These are phyloP conservation scores for Graphilbum ipis-grandicollis DNA, from an alignment of 2,329 filamentous ascomycete species.

Conservation along the genomic window DNA sequence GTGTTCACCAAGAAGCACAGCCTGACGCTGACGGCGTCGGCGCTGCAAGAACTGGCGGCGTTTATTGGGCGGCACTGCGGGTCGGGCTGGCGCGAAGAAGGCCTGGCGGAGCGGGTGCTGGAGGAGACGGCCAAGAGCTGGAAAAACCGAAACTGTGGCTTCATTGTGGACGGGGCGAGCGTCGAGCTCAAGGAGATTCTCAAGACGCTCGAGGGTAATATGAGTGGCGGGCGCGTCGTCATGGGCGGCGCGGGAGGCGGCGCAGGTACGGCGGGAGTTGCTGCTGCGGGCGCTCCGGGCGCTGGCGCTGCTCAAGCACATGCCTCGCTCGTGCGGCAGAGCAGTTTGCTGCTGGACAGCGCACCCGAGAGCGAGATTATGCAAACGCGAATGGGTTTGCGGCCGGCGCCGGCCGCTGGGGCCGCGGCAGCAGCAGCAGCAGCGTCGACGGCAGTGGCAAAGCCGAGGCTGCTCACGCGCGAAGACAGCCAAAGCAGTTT, in stretches of 20 bases:
- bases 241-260: slow-evolving; percentile 20
- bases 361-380: slow-evolving; percentile 31
- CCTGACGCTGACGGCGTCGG: slow-evolving; percentile 74
- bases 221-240: slow-evolving; percentile 61
- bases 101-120: slow-evolving; percentile 76
- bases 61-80: slow-evolving; percentile 93
- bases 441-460: background rate
- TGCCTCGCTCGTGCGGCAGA: slow-evolving; percentile 37
- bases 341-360: slow-evolving; percentile 43
- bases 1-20: slow-evolving; percentile 97
- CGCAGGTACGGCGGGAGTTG: slow-evolving; percentile 17
- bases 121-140: slow-evolving; percentile 83
- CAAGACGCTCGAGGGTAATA: slow-evolving; percentile 68
- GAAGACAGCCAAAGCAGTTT: slow-evolving; percentile 53
- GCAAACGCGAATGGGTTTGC: slow-evolving; percentile 36
- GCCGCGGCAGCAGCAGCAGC: slow-evolving; percentile 5
- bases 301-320: background rate
- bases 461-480: slow-evolving; percentile 21
- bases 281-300: background rate
- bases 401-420: slow-evolving; percentile 17
- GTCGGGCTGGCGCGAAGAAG: slow-evolving; percentile 90
- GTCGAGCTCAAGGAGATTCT: slow-evolving; percentile 67
- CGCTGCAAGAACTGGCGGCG: slow-evolving; percentile 64
- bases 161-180: slow-evolving; percentile 74
- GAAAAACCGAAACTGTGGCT: slow-evolving; percentile 77